phyloP scores from a whole-genome alignment of 2,329 filamentous ascomycete genomes.

The Aureobasidium sp. region DNA sequence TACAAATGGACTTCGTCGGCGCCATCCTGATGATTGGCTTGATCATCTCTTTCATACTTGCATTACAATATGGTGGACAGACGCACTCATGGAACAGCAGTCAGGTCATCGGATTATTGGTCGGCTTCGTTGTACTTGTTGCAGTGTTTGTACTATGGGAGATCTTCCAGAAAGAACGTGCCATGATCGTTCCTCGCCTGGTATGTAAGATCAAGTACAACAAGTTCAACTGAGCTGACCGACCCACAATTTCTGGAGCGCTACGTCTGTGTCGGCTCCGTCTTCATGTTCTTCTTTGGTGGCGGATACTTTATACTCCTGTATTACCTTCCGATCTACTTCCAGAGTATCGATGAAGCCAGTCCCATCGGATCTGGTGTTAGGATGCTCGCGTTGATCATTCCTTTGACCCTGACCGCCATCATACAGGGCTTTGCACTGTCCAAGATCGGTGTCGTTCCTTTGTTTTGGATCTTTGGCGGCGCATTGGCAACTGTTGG shows the following conservation, averaged over 20 bases:
- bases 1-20: constrained; percentile 5
- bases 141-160: not conserved
- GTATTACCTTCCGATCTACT: constrained; percentile 43
- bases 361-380: constrained; percentile 24
- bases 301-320: constrained; percentile 38
- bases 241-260: not conserved
- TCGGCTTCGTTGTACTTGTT: constrained; percentile 33
- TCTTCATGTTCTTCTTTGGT: constrained; percentile 36
- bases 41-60: constrained; percentile 36
- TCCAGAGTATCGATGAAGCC: constrained; percentile 44
- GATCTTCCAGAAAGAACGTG: not conserved
- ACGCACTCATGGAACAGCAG: constrained; percentile 31
- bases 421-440: not conserved
- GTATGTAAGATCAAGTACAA: not conserved
- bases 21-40: not conserved
- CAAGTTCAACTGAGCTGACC: not conserved
- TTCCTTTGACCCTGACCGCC: not conserved
- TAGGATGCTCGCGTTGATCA: not conserved
- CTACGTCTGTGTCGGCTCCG: not conserved
- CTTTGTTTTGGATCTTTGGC: not conserved
- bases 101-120: constrained; percentile 39
- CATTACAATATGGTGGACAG: constrained; percentile 40
- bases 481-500: not conserved
- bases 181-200: constrained; percentile 11
- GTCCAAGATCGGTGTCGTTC: not conserved